Base-by-base conservation (phyloP, 345 rosid genomes). In the Dipteronia dyeriana region DNA sequence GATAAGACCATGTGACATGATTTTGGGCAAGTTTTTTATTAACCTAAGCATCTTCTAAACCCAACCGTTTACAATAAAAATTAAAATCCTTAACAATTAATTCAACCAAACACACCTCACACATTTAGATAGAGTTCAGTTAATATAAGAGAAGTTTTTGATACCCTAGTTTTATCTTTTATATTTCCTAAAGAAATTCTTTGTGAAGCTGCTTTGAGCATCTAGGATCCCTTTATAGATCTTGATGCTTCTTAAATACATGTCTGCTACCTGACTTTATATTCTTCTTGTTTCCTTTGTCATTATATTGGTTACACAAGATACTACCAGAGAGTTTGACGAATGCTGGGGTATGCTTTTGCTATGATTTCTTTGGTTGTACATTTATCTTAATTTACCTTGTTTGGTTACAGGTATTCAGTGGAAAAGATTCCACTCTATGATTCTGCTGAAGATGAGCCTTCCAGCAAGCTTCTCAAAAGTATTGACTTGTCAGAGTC, bases 381-480 rank as follows among this genome's bases (percentile, higher is more conserved):
- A 65, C 66, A 51, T 70, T 80, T 49, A 26, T 56, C 72, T 66
- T 54, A 29, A 13, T 59, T 51, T 62, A 59, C 71, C 66, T 75
- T 59, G 53, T 79, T 74, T 80, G 66, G 71, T 66, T 80, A 41
- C 87, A 95, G 97, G 88, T 93, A 96, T 75, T 94, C 95, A 12
- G 93, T 96, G 68, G 98, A 96, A 78, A 90, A 94, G 73, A 88
- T 96, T 31, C 98, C 95, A 19, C 85, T 92, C 5, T 94, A 96
- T 81, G 99, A 96, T 86, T 96, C 99, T 74, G 93, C 94, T 13
- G 98, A 96, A 90, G 98, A 96, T 82, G 98, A 94, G 84, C 95
- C 94, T 75, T 74, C 84, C 38, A 77, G 84, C 47, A 93, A 87
- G 86, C 85, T 88, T 23, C 77, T 74, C 43, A 92, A 88, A 86